A percentile compares a stretch with the other conserved stretches of the same genome.
Conservation (phyloP, 768 basidiomycete species). For the Xanthoconium purpureum region DNA sequence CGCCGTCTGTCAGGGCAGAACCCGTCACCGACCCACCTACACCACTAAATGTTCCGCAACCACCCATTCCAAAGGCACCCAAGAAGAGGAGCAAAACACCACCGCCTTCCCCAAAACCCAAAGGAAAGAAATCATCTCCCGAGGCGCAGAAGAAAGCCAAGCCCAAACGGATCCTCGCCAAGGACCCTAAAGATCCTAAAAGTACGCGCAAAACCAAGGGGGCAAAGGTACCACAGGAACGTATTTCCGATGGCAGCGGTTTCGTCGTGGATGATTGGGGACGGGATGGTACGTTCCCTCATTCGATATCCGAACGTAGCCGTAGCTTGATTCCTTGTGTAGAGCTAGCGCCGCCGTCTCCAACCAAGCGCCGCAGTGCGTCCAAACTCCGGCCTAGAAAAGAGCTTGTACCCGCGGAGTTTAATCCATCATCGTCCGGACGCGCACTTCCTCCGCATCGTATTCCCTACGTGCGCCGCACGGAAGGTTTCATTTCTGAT, state of each 20-base stretch:
- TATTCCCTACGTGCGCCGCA: constrained; percentile 26
- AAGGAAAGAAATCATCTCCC: background rate
- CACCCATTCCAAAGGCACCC: background rate
- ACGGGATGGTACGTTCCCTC: constrained; percentile 18
- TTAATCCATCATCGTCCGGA: constrained; percentile 1
- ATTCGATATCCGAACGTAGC: background rate
- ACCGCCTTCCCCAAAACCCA: background rate
- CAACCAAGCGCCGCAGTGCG: background rate
- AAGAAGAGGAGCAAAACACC: constrained; percentile 1
- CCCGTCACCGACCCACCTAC: background rate
- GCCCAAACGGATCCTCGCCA: background rate
- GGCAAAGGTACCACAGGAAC: background rate
- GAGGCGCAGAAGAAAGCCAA: constrained; percentile 8
- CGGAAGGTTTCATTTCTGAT: constrained; percentile 24
- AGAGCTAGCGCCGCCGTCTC: constrained; percentile 17
- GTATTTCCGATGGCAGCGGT: background rate
- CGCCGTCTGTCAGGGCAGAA: background rate
- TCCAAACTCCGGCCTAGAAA: constrained; percentile 5
- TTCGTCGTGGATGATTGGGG: constrained; percentile 21
- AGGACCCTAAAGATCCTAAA: background rate
- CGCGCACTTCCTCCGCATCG: constrained; percentile 22
- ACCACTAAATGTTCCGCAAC: background rate
- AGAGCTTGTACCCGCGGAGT: background rate
- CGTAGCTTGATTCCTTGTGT: background rate
- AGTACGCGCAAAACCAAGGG: constrained; percentile 1